Percentiles rank a stretch among this genome's conserved stretches.
Evolutionary conservation across 2,329 filamentous ascomycete species (phyloP).

Genomic region (Ophiocordyceps camponoti-rufipedis): DNA sequence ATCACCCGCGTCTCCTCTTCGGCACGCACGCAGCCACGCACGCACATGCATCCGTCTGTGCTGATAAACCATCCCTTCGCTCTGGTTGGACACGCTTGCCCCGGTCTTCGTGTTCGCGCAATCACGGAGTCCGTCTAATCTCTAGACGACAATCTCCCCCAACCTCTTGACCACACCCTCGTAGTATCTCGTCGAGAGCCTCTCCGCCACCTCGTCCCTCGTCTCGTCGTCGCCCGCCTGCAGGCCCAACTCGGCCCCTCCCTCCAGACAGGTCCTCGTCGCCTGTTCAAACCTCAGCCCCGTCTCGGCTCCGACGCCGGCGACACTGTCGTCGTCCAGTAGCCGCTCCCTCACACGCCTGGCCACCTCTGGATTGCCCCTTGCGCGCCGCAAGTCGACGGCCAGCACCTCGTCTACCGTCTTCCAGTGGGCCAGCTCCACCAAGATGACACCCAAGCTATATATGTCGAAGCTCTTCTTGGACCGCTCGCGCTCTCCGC

Average conservation of each 20-base stretch:
- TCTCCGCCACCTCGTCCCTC: constrained; percentile 18
- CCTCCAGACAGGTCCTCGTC: constrained; percentile 16
- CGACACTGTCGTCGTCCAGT: constrained; percentile 11
- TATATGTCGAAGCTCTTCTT: constrained; percentile 34
- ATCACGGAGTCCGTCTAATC: too few species aligned
- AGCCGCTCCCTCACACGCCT: constrained; percentile 16
- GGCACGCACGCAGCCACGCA: too few species aligned
- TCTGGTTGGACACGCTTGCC: too few species aligned
- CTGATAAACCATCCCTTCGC: too few species aligned
- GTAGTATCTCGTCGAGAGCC: constrained; percentile 21
- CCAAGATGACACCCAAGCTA: constrained; percentile 29
- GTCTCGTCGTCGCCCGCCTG: constrained; percentile 20
- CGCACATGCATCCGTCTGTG: too few species aligned
- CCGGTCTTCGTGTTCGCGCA: too few species aligned
- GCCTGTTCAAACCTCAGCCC: constrained; percentile 21
- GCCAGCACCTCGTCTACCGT: constrained; percentile 23
- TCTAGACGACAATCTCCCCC: constrained; percentile 15
- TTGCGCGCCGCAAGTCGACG: constrained; percentile 16
- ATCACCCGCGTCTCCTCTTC: too few species aligned
- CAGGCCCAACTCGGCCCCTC: constrained; percentile 18
- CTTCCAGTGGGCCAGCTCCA: constrained; percentile 35
- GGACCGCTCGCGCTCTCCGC: constrained; percentile 15
- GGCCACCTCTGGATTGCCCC: constrained; percentile 18
- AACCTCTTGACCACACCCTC: constrained; percentile 26
- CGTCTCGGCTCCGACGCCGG: constrained; percentile 17